phyloP scores from a whole-genome alignment of 805 yeast genomes.

The Candida sonorensis region DNA sequence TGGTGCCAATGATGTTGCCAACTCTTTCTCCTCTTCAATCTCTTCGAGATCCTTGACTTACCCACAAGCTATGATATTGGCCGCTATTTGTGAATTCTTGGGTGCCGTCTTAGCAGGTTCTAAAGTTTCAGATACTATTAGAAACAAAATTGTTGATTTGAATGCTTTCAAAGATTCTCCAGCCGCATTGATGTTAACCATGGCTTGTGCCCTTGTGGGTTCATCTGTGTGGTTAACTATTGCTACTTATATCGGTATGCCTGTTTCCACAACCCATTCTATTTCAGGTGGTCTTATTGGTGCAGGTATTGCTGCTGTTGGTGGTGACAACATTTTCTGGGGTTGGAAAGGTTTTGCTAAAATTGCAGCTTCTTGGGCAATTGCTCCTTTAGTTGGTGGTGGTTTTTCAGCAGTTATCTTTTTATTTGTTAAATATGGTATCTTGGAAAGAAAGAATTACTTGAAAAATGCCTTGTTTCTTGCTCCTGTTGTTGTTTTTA shows the following conservation, averaged over 20 bases:
- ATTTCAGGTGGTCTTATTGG: conserved; percentile 74
- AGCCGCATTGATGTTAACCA: conserved; percentile 65
- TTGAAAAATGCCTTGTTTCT: conserved; percentile 49
- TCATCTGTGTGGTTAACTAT: conserved; percentile 63
- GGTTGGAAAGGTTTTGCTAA: conserved; percentile 71
- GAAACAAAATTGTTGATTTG: conserved; percentile 54
- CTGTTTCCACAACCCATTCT: conserved; percentile 79
- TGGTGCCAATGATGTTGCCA: conserved; percentile 79
- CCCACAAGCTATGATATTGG: conserved; percentile 72
- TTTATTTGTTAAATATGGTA: conserved; percentile 50
- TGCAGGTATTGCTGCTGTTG: conserved; percentile 66
- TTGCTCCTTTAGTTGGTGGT: conserved; percentile 71
- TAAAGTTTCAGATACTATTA: conserved; percentile 68
- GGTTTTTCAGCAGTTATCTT: conserved; percentile 52
- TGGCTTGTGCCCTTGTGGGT: conserved; percentile 72
- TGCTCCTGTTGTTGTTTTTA: conserved; percentile 55
- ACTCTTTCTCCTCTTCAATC: conserved; percentile 70
- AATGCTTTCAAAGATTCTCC: conserved; percentile 45
- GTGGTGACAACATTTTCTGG: conserved; percentile 56
- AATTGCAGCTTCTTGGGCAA: conserved; percentile 74
- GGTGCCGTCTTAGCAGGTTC: conserved; percentile 74
- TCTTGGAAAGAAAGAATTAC: conserved; percentile 52
- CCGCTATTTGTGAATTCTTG: conserved; percentile 63
- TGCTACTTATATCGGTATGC: conserved; percentile 64
- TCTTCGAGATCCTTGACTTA: conserved; percentile 63